A percentile compares a stretch with the other conserved stretches of the same genome.
phyloP scores from a whole-genome alignment of 306 rosid species.

The Fagus crenata region DNA sequence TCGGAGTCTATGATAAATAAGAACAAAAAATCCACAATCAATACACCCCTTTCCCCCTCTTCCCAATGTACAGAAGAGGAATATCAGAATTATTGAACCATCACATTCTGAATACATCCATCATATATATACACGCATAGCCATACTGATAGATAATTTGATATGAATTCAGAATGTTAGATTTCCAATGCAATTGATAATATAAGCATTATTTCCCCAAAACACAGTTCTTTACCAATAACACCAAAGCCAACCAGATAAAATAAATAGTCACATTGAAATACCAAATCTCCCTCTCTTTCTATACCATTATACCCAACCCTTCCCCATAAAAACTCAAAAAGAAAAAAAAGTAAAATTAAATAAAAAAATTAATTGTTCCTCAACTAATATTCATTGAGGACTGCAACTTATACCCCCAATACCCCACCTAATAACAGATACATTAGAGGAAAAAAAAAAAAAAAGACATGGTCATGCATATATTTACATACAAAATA shows the following conservation, averaged over 20 bases:
- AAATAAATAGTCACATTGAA: constrained; percentile 28
- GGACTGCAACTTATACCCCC: constrained; percentile 39
- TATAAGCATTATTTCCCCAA: constrained; percentile 1
- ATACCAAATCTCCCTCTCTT: constrained; percentile 45
- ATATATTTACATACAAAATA: constrained; percentile 46
- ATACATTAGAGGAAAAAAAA: no score
- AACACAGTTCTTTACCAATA: constrained; percentile 12
- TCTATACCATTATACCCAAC: constrained; percentile 49
- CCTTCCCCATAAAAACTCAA: constrained; percentile 22
- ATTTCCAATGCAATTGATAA: not conserved
- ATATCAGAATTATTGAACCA: no score
- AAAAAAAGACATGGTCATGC: constrained; percentile 50
- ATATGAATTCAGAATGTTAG: not conserved
- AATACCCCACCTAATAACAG: constrained; percentile 32
- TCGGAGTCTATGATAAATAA: not conserved
- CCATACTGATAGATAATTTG: not conserved
- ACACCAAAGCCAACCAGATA: constrained; percentile 28
- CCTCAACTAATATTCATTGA: constrained; percentile 35
- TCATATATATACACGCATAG: not conserved
- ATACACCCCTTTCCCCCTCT: no score
- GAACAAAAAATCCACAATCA: not conserved
- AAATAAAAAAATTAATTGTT: constrained; percentile 40
- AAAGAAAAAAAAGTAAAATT: constrained; percentile 24
- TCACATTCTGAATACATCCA: not conserved
- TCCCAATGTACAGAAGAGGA: no score